A percentile compares a stretch with the other conserved stretches of the same genome.
Conservation (phyloP, 345 rosid genomes). For the Lepidium sativum region DNA sequence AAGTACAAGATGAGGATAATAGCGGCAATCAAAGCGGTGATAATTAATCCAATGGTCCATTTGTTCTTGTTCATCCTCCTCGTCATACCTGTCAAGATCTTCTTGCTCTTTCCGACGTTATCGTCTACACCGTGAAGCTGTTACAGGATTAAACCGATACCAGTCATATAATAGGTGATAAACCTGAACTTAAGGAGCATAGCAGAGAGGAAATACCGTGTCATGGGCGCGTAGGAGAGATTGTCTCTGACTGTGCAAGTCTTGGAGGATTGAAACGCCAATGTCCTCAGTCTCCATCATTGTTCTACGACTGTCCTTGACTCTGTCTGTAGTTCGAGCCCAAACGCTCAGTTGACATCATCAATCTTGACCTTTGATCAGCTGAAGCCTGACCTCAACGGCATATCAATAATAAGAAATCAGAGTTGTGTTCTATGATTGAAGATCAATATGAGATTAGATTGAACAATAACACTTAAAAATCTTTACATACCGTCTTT, state of each 20-base stretch:
- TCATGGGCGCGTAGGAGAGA: slow-evolving; percentile 67
- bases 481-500: slow-evolving; percentile 36
- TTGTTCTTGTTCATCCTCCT: slow-evolving; percentile 89
- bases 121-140: slow-evolving; percentile 94
- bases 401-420: background rate
- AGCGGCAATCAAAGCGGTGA: slow-evolving; percentile 48
- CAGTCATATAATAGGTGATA: background rate
- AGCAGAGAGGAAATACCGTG: slow-evolving; percentile 37
- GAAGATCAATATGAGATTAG: background rate
- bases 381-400: slow-evolving; percentile 54
- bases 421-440: background rate
- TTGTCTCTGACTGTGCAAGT: slow-evolving; percentile 82
- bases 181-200: background rate
- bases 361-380: slow-evolving; percentile 80
- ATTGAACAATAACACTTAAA: background rate
- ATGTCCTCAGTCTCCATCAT: slow-evolving; percentile 99
- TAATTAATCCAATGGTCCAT: slow-evolving; percentile 58
- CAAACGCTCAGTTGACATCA: slow-evolving; percentile 74
- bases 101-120: slow-evolving; percentile 83
- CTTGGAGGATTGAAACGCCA: slow-evolving; percentile 95
- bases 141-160: background rate
- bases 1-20: slow-evolving; percentile 67
- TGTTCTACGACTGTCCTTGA: slow-evolving; percentile 79
- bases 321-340: slow-evolving; percentile 56
- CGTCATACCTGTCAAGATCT: slow-evolving; percentile 57